Base-by-base conservation (phyloP, 225 moss, liverwort and hornwort genomes). In the Sphagnum tenellum region DNA sequence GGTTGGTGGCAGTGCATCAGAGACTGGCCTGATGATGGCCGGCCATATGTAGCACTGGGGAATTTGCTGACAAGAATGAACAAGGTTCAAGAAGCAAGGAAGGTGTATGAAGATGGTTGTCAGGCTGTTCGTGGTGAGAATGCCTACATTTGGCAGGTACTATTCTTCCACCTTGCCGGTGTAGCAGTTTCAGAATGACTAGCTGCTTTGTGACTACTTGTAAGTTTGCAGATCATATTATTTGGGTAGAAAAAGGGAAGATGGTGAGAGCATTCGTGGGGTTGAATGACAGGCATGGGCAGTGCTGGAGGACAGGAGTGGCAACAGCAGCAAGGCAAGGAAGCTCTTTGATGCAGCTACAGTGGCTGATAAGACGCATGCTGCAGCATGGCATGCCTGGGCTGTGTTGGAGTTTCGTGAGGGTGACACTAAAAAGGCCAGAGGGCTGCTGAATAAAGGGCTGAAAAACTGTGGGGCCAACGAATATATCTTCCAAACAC, bases 311-410 rank as follows among this genome's bases (percentile, higher is more conserved):
- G 90, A 89, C 63, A 89, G 69, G 51, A 53, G 53, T 44, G 93
- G 93, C 62, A 85, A 98, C 73, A 62, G 67, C 58, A 75, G 83
- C 46, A 93, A 86, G 78, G 90, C 98, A 61, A 90, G 93, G 65
- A 87, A 89, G 66, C 78, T 93, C 64, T 98, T 93, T 71, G 98
- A 98, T 76, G 98, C 93, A 60, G 84, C 98, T 9, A 89, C 79
- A 48, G 96, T 82, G 60, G 96, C 96, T 54, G 93, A 98, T 71
- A 88, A 88, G 73, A 84, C 70, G 56, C 98, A 98, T 73, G 87
- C 89, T 65, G 85, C 93, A 66, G 93, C 87, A 53, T 98, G 93
- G 98, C 98, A 98, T 81, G 98, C 85, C 55, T 98, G 98, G 98
- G 98, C 98, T 75, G 82, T 87, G 66, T 76, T 93, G 80, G 93